phyloP scores from a whole-genome alignment of 176 grass and related monocot genomes.

The Aegilops longissima region DNA sequence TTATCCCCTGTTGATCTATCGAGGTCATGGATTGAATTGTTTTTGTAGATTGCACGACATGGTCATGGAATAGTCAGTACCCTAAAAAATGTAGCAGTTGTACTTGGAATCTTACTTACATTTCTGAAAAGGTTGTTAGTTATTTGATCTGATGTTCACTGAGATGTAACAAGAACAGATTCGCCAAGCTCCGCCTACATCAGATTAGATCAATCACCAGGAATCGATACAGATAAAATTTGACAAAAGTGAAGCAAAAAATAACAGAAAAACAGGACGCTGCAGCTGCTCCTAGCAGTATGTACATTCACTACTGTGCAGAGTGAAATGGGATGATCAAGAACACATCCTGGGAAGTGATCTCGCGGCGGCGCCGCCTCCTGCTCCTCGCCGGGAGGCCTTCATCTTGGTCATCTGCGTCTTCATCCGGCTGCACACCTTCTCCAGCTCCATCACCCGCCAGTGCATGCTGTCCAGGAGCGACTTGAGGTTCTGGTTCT shows the following conservation, averaged over 20 bases:
- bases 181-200: background rate
- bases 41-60: background rate
- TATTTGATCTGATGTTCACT: background rate
- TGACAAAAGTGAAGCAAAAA: slow-evolving; percentile 18
- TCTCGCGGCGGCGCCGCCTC: slow-evolving; percentile 13
- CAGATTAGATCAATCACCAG: slow-evolving; percentile 10
- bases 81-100: background rate
- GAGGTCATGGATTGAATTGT: background rate
- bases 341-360: slow-evolving; percentile 96
- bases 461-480: slow-evolving; percentile 83
- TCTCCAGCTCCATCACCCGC: slow-evolving; percentile 91
- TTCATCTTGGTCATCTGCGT: slow-evolving; percentile 91
- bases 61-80: background rate
- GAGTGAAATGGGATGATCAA: slow-evolving; percentile 33
- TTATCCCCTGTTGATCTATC: background rate
- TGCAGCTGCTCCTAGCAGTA: slow-evolving; percentile 27
- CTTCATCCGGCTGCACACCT: slow-evolving; percentile 80
- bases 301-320: slow-evolving; percentile 36
- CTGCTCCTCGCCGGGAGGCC: slow-evolving; percentile 14
- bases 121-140: background rate
- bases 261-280: background rate
- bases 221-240: slow-evolving; percentile 13
- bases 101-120: background rate
- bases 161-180: background rate
- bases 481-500: slow-evolving; percentile 85